Conservation (phyloP, 371 early-diverging fungal genomes). For the Encephalitozoon intestinalis region DNA sequence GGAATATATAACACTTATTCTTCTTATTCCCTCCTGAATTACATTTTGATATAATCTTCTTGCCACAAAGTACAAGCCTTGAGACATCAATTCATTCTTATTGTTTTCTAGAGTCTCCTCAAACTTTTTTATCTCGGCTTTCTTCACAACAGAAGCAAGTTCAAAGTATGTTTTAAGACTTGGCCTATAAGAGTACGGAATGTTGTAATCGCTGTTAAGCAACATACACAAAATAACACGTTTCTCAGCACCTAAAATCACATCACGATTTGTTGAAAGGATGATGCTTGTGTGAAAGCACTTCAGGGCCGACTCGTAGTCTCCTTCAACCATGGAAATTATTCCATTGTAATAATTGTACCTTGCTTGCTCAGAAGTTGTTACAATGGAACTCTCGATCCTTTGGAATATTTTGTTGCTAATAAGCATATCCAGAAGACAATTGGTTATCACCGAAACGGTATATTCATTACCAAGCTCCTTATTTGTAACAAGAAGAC, state of each 20-base stretch:
- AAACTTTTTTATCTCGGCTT: constrained; percentile 21
- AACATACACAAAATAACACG: constrained; percentile 38
- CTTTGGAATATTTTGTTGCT: constrained; percentile 23
- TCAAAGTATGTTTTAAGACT: constrained; percentile 30
- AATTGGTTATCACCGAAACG: constrained; percentile 28
- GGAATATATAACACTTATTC: constrained; percentile 30
- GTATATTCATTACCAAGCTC: constrained; percentile 37
- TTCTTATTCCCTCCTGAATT: constrained; percentile 46
- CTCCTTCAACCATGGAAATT: constrained; percentile 29
- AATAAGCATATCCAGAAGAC: constrained; percentile 31
- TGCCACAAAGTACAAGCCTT: constrained; percentile 33
- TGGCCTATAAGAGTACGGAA: constrained; percentile 10
- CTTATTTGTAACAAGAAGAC: constrained; percentile 17
- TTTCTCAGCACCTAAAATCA: neutral
- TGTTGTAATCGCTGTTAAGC: constrained; percentile 23
- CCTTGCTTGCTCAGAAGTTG: constrained; percentile 15
- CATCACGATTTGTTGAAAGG: neutral
- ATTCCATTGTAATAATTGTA: constrained; percentile 44
- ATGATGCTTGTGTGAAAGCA: constrained; percentile 20
- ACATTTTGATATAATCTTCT: constrained; percentile 31
- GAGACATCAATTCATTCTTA: constrained; percentile 1
- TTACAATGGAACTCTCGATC: constrained; percentile 1
- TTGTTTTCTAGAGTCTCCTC: constrained; percentile 13
- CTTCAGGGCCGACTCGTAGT: constrained; percentile 16
- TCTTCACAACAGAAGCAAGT: constrained; percentile 26